phyloP scores from a whole-genome alignment of 148 eudicot species.

The Chenopodium formosanum region DNA sequence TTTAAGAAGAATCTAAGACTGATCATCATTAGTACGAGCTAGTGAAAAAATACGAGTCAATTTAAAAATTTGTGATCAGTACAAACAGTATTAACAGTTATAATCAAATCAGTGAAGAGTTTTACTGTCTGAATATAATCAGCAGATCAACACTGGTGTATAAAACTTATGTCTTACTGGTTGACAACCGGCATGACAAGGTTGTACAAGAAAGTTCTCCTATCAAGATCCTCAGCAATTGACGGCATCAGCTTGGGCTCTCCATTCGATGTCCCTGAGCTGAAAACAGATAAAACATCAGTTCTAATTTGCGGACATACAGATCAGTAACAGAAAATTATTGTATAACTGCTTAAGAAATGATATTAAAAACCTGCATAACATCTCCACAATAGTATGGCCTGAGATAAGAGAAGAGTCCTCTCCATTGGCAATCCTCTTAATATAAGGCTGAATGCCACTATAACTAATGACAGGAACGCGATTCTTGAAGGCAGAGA shows the following conservation, averaged over 20 bases:
- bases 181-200: slow-evolving; percentile 71
- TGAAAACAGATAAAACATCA: slow-evolving; percentile 27
- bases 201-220: slow-evolving; percentile 67
- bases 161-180: slow-evolving; percentile 34
- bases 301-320: background rate
- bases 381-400: slow-evolving; percentile 67
- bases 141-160: background rate
- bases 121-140: background rate
- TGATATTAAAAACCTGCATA: slow-evolving; percentile 54
- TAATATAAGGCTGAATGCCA: slow-evolving; percentile 57
- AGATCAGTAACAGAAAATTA: background rate
- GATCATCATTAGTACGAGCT: background rate
- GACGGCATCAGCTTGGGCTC: slow-evolving; percentile 78
- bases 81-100: background rate
- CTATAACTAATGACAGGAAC: slow-evolving; percentile 60
- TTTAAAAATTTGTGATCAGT: background rate
- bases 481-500: slow-evolving; percentile 40
- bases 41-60: background rate
- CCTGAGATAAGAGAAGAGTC: slow-evolving; percentile 55
- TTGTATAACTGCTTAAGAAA: background rate
- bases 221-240: slow-evolving; percentile 75
- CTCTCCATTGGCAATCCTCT: slow-evolving; percentile 73
- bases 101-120: background rate
- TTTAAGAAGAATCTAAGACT: background rate
- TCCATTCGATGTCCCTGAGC: slow-evolving; percentile 83